Evolutionary conservation across 2,329 filamentous ascomycete genomes (phyloP), one percentile per base, ranked within the genome.

Genomic region (Botrytis tulipae): DNA sequence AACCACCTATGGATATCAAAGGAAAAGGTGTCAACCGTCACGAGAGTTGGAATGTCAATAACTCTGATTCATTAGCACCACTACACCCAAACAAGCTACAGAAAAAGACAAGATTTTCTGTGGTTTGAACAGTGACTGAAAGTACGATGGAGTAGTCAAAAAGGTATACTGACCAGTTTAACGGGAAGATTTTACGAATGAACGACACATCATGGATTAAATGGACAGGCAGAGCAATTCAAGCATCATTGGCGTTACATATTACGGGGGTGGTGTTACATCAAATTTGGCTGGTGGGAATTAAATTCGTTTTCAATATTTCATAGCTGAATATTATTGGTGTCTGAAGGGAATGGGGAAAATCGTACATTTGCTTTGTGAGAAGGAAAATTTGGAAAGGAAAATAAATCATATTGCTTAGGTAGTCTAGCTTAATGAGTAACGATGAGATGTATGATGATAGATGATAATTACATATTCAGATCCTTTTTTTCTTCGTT

Each of bases 1-100:
- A 75, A 37, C 25, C 72, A 32, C n/a, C 37, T 3, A 35, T 57
- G 9, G 76, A 78, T 44, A 42, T 74, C 20, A 74, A 75, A 48
- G 71, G 73, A n/a, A 76, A 74, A 57, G 73, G 74, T 8, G 59
- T 68, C 14, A 72, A 74, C 8, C 61, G 70, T 42, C 66, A 59
- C 16, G 75, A 73, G 25, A 70, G 73, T n/a, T 74, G 51, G 75
- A 74, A 48, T 42, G 63, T 51, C 22, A 75, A 78, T 37, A 74
- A 76, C 4, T 60, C 73, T 9, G 75, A 73, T 25, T 76, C 78
- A 77, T 10, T 9, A 22, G 20, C 42, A 35, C 62, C 42, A 40
- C 42, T 20, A 44, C 71, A 73, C 3, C 29, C 51, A 40, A 69
- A 73, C 29, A 73, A 69, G 46, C 37, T 73, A 57, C 71, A 73